These are phyloP conservation scores for sunflower (Helianthus annuus) DNA, from an alignment of 129 eudicot genomes.

Conservation along the genomic window HanXRQr2.0-SUNRISE NC_035446.2:99525551-99526050, in stretches of 20 bases:
- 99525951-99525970: conserved; percentile 10
- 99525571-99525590: conserved; percentile 93
- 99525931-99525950: neutral
- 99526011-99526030: neutral
- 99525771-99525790: conserved; percentile 5
- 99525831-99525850: conserved; percentile 9
- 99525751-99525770: conserved; percentile 17
- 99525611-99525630: conserved; percentile 87
- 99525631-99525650: conserved; percentile 94
- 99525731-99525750: conserved; percentile 7
- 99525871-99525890: conserved; percentile 7
- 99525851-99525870: neutral
- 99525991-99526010: neutral
- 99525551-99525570: conserved; percentile 78
- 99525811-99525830: neutral
- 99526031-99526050: conserved; percentile 18
- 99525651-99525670: conserved; percentile 90
- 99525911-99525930: conserved; percentile 8
- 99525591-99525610: conserved; percentile 96
- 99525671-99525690: conserved; percentile 91
- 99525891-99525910: conserved; percentile 5
- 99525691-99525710: conserved; percentile 91
- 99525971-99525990: conserved; percentile 11
- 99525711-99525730: conserved; percentile 65
- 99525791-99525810: neutral